Evolutionary conservation across 495 filamentous ascomycete genomes (phyloP), one percentile per base, ranked within the genome.

Genomic region (Tuber aestivum): DNA sequence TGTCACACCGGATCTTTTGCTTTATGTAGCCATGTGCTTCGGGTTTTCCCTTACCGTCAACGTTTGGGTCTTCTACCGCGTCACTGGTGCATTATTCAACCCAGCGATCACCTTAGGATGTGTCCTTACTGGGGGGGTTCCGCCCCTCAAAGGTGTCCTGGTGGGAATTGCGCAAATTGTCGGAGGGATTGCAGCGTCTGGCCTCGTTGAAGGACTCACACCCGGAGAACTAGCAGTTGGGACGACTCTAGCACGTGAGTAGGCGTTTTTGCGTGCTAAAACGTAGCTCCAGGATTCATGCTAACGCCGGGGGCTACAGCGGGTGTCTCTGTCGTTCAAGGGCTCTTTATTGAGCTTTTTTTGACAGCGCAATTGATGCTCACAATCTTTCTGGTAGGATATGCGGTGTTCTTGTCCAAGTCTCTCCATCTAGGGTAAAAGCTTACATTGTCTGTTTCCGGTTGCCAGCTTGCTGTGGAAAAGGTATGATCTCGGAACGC

Each of bases 21-120:
- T 94, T 32, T 97, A 91, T 83, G 91, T 94, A 70, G 83, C 91
- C 0, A 83, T 94, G 18, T 85, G 85, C 21, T 96, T 95, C 78
- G 93, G 92, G 1, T 89, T 94, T 80, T 89, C 90, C 16, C 86
- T 96, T 74, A 89, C 89, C 16, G 91, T 92, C 81, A 95, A 94
- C 80, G 92, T 92, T 2, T 97, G 92, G 93, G 88, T 92, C 1
- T 96, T 95, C 86, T 95, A 92, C 84, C 89, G 92, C 16, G 88
- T 95, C 44, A 90, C 87, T 4, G 93, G 93, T 14, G 93, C 92
- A 16, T 83, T 94, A 16, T 96, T 95, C 83, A 95, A 96, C 79
- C 94, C 94, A 0, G 91, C 90, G 56, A 91, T 91, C 1, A 90
- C 90, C 0, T 81, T 90, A 3, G 89, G 87, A 0, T 85, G 90